A percentile compares a stretch with the other conserved stretches of the same genome.
Conservation (phyloP, 371 early-diverging fungal species). For the Mucor indicus region DNA sequence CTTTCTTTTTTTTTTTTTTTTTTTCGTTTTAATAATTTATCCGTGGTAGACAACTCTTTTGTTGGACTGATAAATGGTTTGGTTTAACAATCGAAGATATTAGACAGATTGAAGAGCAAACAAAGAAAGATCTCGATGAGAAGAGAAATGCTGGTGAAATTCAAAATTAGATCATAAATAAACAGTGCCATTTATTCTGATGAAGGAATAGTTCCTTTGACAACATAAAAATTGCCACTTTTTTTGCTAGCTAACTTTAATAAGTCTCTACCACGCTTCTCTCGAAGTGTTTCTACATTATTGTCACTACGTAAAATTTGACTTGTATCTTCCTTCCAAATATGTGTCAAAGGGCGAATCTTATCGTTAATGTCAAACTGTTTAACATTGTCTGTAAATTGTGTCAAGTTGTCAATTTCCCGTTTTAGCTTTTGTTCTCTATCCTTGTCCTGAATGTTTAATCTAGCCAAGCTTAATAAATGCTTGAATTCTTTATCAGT, state of each 20-base stretch:
- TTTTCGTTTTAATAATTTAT: neutral
- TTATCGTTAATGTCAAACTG: constrained; percentile 1
- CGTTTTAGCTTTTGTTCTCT: constrained; percentile 15
- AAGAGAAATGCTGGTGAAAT: constrained; percentile 24
- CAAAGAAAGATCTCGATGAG: constrained; percentile 54
- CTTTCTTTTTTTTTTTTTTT: neutral
- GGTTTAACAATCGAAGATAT: constrained; percentile 70
- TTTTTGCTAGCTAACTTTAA: constrained; percentile 23
- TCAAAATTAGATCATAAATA: neutral
- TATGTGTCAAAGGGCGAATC: constrained; percentile 22
- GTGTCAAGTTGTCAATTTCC: constrained; percentile 30
- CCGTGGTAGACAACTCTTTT: constrained; percentile 60
- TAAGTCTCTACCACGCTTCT: constrained; percentile 20
- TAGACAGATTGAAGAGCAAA: constrained; percentile 58
- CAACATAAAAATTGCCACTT: constrained; percentile 36
- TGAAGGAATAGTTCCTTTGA: constrained; percentile 1
- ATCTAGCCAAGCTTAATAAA: constrained; percentile 29
- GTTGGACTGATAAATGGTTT: constrained; percentile 68
- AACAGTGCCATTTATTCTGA: neutral
- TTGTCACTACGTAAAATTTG: constrained; percentile 19
- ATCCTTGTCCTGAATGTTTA: constrained; percentile 15
- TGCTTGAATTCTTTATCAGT: constrained; percentile 33
- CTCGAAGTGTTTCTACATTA: neutral
- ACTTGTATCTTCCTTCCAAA: constrained; percentile 28
- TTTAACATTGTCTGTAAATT: constrained; percentile 31